Base-by-base conservation (phyloP, 2,329 filamentous ascomycete species). In the Stenocarpella maydis region DNA sequence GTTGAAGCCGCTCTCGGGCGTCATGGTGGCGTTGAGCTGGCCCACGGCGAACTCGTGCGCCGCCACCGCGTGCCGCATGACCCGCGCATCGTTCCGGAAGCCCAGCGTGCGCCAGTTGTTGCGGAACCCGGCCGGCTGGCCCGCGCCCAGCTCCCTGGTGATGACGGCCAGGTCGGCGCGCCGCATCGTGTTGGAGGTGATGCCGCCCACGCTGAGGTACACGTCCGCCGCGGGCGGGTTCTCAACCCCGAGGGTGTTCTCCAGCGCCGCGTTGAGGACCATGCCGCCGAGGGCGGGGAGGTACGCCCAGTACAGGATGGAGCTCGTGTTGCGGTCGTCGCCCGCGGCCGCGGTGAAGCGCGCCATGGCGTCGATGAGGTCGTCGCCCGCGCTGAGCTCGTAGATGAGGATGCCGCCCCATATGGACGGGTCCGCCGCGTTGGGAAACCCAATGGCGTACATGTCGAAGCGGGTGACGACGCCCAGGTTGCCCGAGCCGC, bases 401-500 rank as follows among this genome's bases (percentile, higher is more conserved):
- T 65, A 69, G 17, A 31, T 28, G 19, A 65, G 28, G 31, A 58
- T 41, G n/a, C 66, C 60, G 15, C 58, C 66, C 66, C 69, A 71
- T 52, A 71, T 69, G 4, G 31, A n/a, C 24, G 69, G 58, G 41
- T 61, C 41, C 3, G 31, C 39, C 15, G 69, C 41, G 53, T 71
- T 39, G 34, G 52, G 66, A 17, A 61, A 71, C n/a, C 60, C 55
- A 39, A 71, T 69, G 31, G 65, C 55, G 28, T 61, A 50, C 49
- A 79, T 64, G 71, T 79, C 74, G 66, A 78, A 77, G 50, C 75
- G 69, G 4, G 79, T 78, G 4, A 76, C 71, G 55, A 78, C 73
- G 63, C 81, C 83, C 31, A 83, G 82, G 71, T 83, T 86, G 50
- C 78, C 79, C 14, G 79, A 78, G 24, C 83, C 84, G 21, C 82